Base-by-base conservation (phyloP, 129 eudicot species). In the Flaveria trinervia region DNA sequence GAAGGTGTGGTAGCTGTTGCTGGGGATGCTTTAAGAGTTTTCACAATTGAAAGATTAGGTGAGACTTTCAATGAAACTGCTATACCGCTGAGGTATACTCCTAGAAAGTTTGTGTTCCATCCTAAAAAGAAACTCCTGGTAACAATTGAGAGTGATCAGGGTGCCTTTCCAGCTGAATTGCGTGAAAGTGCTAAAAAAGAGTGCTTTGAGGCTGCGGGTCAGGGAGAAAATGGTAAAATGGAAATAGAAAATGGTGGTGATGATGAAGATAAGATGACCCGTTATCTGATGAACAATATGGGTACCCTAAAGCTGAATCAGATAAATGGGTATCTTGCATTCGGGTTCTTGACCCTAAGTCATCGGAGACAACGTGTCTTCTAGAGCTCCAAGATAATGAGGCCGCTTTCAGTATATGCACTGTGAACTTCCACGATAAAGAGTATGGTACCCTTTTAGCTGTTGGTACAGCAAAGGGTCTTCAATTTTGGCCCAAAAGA, bases 1-100 rank as follows among this genome's bases (percentile, higher is more conserved):
- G 99, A 95, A 95, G 99, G 99, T 89, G 99, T 95, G 22, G 99
- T 95, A 62, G 85, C 99, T 76, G 97, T 95, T 56, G 99, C 99
- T 55, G 99, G 96, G 48, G 96, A 95, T 75, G 99, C 97, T 69
- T 86, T 95, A 61, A 83, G 97, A 73, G 96, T 95, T 23, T 95
- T 95, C 52, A 95, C 97, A 13, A 92, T 95, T 22, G 99, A 95
- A 83, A 86, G 96, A 83, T 86, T 95, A 71, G 99, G 99, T 22
- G 99, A 95, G 80, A 86, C 99, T 5, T 95, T 95, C 33, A 92
- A 95, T 81, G 96, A 95, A 82, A 89, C 99, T 49, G 75, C 90
- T n/a, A 86, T 95, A 33, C 96, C 99, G 45, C 79, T 95, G 79
- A 85, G 99, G 81, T 95, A 95, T 79, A 95, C 99, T 9, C 99